Evolutionary conservation across 2,329 filamentous ascomycete species (phyloP).

Genomic region (Penicillium aurantiogriseum): DNA sequence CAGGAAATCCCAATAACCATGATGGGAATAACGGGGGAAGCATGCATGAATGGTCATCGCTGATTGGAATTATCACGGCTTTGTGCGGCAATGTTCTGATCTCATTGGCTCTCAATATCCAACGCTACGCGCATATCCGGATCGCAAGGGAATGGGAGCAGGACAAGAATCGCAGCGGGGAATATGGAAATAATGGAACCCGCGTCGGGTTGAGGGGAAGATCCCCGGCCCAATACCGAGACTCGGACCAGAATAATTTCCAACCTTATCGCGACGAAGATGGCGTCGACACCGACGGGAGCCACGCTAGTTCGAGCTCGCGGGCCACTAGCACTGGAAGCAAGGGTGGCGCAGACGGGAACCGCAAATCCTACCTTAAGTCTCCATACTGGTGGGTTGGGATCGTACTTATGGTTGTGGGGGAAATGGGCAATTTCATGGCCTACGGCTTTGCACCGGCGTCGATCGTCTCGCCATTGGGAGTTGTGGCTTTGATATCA

Average conservation of each 20-base stretch:
- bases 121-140: constrained; percentile 89
- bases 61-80: constrained; percentile 92
- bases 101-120: constrained; percentile 91
- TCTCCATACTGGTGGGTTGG: constrained; percentile 97
- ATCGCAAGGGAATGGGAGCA: constrained; percentile 69
- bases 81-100: constrained; percentile 93
- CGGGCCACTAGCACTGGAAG: constrained; percentile 37
- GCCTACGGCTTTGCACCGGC: constrained; percentile 97
- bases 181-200: constrained; percentile 28
- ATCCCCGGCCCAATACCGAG: constrained; percentile 12
- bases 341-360: constrained; percentile 38
- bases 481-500: constrained; percentile 93
- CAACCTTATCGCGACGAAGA: constrained; percentile 32
- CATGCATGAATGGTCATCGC: constrained; percentile 69
- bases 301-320: constrained; percentile 37
- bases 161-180: constrained; percentile 56
- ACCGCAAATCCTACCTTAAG: constrained; percentile 72
- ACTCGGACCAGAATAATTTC: constrained; percentile 19
- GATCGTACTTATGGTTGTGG: constrained; percentile 86
- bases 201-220: constrained; percentile 13
- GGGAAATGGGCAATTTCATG: constrained; percentile 93
- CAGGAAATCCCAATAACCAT: constrained; percentile 17
- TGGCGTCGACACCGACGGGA: constrained; percentile 30
- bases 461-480: constrained; percentile 92
- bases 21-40: constrained; percentile 22